These are phyloP conservation scores for Triangularia verruculosa DNA, from an alignment of 2,329 filamentous ascomycete species.

Conservation along the genomic window DNA sequence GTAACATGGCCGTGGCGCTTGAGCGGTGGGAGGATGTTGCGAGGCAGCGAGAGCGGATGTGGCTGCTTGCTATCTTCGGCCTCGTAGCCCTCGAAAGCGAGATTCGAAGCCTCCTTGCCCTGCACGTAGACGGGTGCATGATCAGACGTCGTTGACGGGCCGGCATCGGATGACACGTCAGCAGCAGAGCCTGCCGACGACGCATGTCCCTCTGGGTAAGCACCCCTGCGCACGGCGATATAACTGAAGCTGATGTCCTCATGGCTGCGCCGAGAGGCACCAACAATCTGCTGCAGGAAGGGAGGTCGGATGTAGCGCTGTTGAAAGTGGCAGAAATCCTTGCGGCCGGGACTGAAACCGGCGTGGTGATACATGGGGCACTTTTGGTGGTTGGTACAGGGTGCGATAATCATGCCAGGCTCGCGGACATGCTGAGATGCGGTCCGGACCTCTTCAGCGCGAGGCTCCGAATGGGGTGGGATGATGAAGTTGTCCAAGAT, in stretches of 20 bases:
- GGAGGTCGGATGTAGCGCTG: conserved; percentile 83
- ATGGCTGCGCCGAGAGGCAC: conserved; percentile 69
- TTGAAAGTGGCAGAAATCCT: conserved; percentile 86
- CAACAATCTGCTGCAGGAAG: conserved; percentile 76
- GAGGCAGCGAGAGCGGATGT: conserved; percentile 69
- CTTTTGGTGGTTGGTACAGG: conserved; percentile 82
- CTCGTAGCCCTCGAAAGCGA: conserved; percentile 73
- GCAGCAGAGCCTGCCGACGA: neutral
- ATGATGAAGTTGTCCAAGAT: conserved; percentile 73
- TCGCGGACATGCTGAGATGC: conserved; percentile 49
- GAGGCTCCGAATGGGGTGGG: conserved; percentile 47
- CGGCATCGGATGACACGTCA: conserved; percentile 8
- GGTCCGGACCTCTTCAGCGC: conserved; percentile 42
- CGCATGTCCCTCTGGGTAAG: conserved; percentile 35
- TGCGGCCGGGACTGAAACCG: conserved; percentile 69
- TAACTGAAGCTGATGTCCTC: conserved; percentile 93
- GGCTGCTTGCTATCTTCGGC: conserved; percentile 38
- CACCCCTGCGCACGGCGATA: conserved; percentile 76
- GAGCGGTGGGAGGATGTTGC: conserved; percentile 73
- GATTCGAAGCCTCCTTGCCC: conserved; percentile 55
- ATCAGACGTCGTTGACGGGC: conserved; percentile 14
- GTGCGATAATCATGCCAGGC: conserved; percentile 63
- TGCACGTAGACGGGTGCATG: conserved; percentile 35
- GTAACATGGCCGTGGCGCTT: conserved; percentile 88
- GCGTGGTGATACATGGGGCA: conserved; percentile 85